phyloP scores from a whole-genome alignment of 2,329 filamentous ascomycete genomes.

The Tetracladium maxilliforme region DNA sequence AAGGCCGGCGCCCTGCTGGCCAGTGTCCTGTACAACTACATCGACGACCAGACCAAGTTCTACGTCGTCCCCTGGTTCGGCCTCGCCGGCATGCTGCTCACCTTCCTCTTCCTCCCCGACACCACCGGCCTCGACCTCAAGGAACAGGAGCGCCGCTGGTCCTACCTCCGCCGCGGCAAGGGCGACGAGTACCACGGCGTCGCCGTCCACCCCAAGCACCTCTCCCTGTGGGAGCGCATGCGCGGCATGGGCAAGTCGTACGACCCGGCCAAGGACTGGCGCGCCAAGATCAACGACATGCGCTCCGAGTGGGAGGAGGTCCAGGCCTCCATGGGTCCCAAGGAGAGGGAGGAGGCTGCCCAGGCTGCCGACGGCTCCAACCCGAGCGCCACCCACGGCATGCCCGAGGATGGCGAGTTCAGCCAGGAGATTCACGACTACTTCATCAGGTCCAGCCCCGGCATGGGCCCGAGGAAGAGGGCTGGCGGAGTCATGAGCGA shows the following conservation, averaged over 20 bases:
- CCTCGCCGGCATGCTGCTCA: constrained; percentile 71
- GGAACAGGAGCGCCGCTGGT: constrained; percentile 91
- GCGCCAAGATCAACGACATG: constrained; percentile 76
- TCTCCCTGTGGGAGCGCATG: constrained; percentile 78
- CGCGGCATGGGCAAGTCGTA: constrained; percentile 70
- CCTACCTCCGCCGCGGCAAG: constrained; percentile 66
- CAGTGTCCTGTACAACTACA: constrained; percentile 89
- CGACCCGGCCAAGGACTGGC: constrained; percentile 68
- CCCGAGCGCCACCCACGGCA: too few relatives aligned
- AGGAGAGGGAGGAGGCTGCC: too few relatives aligned
- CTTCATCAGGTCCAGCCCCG: too few relatives aligned
- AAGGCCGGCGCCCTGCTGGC: constrained; percentile 81
- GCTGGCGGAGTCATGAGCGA: too few relatives aligned
- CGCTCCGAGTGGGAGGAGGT: constrained; percentile 44
- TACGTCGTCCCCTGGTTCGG: constrained; percentile 94
- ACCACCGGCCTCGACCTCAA: constrained; percentile 93
- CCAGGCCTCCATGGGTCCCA: constrained; percentile 24
- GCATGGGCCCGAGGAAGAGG: too few relatives aligned
- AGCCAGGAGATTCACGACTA: background rate
- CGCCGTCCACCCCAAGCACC: constrained; percentile 76
- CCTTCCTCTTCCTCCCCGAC: constrained; percentile 80
- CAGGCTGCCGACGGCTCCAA: constrained; percentile 22
- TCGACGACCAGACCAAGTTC: constrained; percentile 71
- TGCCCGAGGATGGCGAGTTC: too few relatives aligned
- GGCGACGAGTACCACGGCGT: constrained; percentile 82